phyloP scores from a whole-genome alignment of 2,329 filamentous ascomycete species.

The Sclerotinia nivalis region DNA sequence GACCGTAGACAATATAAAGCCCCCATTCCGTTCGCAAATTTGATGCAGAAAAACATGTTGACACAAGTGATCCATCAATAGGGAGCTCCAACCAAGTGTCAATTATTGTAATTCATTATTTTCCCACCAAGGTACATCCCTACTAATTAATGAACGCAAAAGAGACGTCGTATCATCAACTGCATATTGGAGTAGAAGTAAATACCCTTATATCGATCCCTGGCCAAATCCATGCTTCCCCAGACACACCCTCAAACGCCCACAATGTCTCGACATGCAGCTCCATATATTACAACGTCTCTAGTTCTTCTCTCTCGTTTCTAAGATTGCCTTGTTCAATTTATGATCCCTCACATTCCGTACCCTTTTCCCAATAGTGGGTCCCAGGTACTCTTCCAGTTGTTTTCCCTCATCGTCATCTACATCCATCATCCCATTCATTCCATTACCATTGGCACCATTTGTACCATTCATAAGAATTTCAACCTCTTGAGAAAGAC shows the following conservation, averaged over 20 bases:
- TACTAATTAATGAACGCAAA: neutral
- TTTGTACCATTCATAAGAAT: slow-evolving; percentile 31
- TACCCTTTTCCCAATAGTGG: slow-evolving; percentile 37
- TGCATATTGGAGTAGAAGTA: neutral
- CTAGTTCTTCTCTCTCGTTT: slow-evolving; percentile 17
- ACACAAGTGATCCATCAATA: too few species aligned
- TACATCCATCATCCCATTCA: slow-evolving; percentile 15
- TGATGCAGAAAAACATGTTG: too few species aligned
- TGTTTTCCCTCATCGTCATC: slow-evolving; percentile 27
- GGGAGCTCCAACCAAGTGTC: neutral
- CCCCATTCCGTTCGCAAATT: too few species aligned
- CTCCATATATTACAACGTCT: slow-evolving; percentile 4
- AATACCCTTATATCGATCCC: neutral
- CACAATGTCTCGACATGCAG: neutral
- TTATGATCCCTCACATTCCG: slow-evolving; percentile 33
- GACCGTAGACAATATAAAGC: too few species aligned
- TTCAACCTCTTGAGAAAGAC: slow-evolving; percentile 48
- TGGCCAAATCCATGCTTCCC: neutral
- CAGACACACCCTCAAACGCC: slow-evolving; percentile 9
- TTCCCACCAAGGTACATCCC: neutral
- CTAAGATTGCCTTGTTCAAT: slow-evolving; percentile 39
- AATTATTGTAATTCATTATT: neutral
- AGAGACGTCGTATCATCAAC: neutral
- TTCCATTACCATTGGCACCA: slow-evolving; percentile 26
- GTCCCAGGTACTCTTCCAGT: slow-evolving; percentile 39